phyloP scores from a whole-genome alignment of 1,284 basidiomycete species.

The Cryptococcus sp. region DNA sequence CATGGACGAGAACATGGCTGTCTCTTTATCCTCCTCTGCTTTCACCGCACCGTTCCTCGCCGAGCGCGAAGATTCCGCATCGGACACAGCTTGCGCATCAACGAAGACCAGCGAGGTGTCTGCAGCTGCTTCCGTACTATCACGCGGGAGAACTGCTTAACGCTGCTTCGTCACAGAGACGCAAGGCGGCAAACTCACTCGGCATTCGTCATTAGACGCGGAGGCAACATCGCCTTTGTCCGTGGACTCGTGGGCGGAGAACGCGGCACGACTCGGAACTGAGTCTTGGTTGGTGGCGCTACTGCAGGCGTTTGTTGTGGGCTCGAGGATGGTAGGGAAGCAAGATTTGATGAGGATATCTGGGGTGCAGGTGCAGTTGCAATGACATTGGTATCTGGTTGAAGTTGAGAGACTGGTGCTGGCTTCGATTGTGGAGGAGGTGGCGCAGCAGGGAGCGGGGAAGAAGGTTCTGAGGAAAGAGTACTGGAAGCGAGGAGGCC shows the following conservation, averaged over 20 bases:
- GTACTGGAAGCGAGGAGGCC: slow-evolving; percentile 22
- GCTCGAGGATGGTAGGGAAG: too few relatives aligned
- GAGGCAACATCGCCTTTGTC: slow-evolving; percentile 31
- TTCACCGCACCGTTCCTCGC: background rate
- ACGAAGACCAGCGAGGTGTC: slow-evolving; percentile 36
- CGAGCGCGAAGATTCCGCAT: slow-evolving; percentile 6
- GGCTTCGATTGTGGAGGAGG: slow-evolving; percentile 4
- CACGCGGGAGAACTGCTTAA: background rate
- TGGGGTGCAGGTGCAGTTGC: too few relatives aligned
- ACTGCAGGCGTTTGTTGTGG: background rate
- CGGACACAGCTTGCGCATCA: slow-evolving; percentile 47
- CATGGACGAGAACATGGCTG: slow-evolving; percentile 53
- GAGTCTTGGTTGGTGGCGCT: slow-evolving; percentile 10
- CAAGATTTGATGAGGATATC: too few relatives aligned
- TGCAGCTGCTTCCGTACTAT: slow-evolving; percentile 21
- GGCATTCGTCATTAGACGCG: slow-evolving; percentile 35
- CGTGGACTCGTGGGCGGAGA: slow-evolving; percentile 22
- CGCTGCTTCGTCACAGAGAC: background rate
- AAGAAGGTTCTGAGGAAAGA: slow-evolving; percentile 5
- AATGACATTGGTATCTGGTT: too few relatives aligned
- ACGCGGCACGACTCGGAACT: slow-evolving; percentile 39
- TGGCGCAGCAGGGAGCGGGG: slow-evolving; percentile 6
- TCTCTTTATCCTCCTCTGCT: slow-evolving; percentile 40
- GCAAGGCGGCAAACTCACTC: slow-evolving; percentile 26
- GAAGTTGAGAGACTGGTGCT: slow-evolving; percentile 6